Conservation (phyloP, 2,329 filamentous ascomycete species). For the Pseudogymnoascus sp. region DNA sequence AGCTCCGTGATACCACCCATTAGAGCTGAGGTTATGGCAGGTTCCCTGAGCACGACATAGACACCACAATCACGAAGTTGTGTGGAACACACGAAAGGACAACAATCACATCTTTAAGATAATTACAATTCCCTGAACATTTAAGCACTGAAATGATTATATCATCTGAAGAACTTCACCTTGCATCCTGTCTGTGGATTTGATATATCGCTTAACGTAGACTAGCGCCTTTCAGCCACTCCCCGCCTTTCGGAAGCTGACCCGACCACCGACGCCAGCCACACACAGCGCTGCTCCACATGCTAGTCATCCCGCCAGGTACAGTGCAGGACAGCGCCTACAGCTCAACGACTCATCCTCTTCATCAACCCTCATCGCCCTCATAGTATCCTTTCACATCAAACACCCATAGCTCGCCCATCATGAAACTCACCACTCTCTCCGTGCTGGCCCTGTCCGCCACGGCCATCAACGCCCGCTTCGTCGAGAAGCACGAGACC, state of each 20-base stretch:
- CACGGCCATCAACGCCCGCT: slow-evolving; percentile 44
- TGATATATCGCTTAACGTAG: background rate
- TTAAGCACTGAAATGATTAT: background rate
- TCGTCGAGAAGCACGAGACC: slow-evolving; percentile 44
- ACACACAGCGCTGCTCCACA: background rate
- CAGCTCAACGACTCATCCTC: background rate
- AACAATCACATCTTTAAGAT: background rate
- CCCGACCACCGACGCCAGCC: background rate
- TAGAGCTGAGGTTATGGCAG: background rate
- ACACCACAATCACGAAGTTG: background rate
- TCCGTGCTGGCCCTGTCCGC: slow-evolving; percentile 49
- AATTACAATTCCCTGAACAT: background rate
- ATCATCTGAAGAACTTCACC: background rate
- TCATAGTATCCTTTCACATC: background rate
- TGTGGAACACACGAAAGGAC: background rate
- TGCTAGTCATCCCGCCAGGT: slow-evolving; percentile 2
- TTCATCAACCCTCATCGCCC: background rate
- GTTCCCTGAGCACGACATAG: background rate
- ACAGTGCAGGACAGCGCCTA: background rate
- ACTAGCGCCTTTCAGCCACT: background rate
- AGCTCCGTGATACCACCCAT: background rate
- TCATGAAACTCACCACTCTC: slow-evolving; percentile 42
- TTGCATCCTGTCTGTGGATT: background rate
- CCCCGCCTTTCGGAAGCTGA: background rate
- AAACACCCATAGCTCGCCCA: slow-evolving; percentile 7